Conservation (phyloP, 345 rosid genomes). For the Boechera divaricarpa region DNA sequence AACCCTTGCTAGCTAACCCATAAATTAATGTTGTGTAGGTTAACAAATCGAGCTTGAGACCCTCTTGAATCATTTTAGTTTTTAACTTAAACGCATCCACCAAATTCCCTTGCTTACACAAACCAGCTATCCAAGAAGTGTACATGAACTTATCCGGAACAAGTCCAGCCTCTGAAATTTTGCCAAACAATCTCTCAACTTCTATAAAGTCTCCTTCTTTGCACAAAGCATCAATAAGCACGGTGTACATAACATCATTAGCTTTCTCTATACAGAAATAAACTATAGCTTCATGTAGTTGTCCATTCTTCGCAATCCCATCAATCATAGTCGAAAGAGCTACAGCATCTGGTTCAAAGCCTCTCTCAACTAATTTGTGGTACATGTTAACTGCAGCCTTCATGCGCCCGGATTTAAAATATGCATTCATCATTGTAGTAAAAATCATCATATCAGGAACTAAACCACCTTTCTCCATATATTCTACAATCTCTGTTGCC, state of each 20-base stretch:
- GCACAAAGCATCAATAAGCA: conserved; percentile 49
- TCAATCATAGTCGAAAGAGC: conserved; percentile 52
- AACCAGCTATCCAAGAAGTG: conserved; percentile 57
- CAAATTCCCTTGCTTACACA: conserved; percentile 53
- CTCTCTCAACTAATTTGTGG: conserved; percentile 34
- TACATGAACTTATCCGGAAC: conserved; percentile 54
- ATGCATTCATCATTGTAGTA: conserved; percentile 50
- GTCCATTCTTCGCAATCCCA: conserved; percentile 52
- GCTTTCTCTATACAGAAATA: conserved; percentile 52
- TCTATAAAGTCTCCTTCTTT: conserved; percentile 52
- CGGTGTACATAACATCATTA: conserved; percentile 52
- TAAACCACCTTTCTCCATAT: conserved; percentile 49
- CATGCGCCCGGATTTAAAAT: conserved; percentile 48
- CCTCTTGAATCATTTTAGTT: conserved; percentile 55
- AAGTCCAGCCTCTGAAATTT: conserved; percentile 50
- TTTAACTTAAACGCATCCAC: conserved; percentile 53
- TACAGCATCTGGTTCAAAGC: conserved; percentile 54
- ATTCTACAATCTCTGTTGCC: conserved; percentile 36
- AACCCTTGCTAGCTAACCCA: conserved; percentile 50
- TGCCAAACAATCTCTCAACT: conserved; percentile 48
- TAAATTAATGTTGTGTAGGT: conserved; percentile 51
- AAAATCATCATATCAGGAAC: conserved; percentile 49
- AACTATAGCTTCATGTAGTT: conserved; percentile 46
- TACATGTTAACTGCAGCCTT: conserved; percentile 45
- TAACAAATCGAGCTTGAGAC: conserved; percentile 48